A percentile compares a stretch with the other conserved stretches of the same genome.
Evolutionary conservation across 192 early-diverging fungal species (phyloP).

Genomic region (Podochytrium sp.): DNA sequence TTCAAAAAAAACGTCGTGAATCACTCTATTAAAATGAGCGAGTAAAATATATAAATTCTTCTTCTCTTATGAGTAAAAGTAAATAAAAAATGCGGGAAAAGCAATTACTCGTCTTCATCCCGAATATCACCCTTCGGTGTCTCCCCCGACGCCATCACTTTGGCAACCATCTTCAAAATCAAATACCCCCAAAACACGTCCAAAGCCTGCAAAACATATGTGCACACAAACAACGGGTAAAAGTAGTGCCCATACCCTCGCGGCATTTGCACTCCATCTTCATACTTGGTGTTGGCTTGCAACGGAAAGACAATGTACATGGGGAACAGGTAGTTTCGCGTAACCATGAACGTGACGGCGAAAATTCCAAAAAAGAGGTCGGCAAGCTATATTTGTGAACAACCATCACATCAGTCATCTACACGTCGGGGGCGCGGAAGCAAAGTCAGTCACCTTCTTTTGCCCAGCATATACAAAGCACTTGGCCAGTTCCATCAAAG

Average conservation of each 20-base stretch:
- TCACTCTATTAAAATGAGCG: too few relatives aligned
- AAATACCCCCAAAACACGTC: slow-evolving; percentile 33
- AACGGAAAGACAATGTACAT: slow-evolving; percentile 23
- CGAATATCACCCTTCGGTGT: slow-evolving; percentile 11
- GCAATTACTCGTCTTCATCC: not conserved
- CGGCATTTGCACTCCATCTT: slow-evolving; percentile 31
- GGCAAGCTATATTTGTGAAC: slow-evolving; percentile 26
- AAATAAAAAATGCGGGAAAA: too few relatives aligned
- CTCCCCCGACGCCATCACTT: not conserved
- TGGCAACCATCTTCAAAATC: slow-evolving; percentile 20
- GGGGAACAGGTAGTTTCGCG: slow-evolving; percentile 33
- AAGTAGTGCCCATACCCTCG: slow-evolving; percentile 23
- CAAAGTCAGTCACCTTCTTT: not conserved
- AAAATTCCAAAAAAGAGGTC: slow-evolving; percentile 36
- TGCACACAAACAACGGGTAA: slow-evolving; percentile 7
- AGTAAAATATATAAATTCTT: too few relatives aligned
- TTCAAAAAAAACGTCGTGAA: too few relatives aligned
- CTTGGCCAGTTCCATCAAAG: slow-evolving; percentile 57
- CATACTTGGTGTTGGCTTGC: slow-evolving; percentile 19
- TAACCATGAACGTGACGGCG: slow-evolving; percentile 30
- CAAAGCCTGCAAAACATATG: slow-evolving; percentile 25
- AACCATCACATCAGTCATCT: not conserved
- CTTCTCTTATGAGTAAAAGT: too few relatives aligned
- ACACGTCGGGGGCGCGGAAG: too few relatives aligned
- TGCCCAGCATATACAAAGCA: slow-evolving; percentile 44